Conservation (phyloP, 352 stramenopile species). For the Paralagenidium karlingii region DNA sequence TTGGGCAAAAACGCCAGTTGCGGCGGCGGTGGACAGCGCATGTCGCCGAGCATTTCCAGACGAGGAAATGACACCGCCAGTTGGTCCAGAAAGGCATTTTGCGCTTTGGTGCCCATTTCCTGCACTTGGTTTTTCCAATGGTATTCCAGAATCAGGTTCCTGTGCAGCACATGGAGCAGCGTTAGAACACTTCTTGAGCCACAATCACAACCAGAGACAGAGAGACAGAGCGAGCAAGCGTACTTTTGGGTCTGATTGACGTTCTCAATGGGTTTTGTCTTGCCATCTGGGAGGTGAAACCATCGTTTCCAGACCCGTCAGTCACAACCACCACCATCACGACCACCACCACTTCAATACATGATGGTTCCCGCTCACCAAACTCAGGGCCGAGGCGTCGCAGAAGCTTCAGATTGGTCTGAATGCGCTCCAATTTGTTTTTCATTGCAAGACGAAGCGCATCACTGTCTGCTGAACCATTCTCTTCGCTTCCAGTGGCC, state of each 20-base stretch:
- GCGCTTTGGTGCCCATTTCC: constrained; percentile 72
- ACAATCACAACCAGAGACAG: neutral
- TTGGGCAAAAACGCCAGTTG: constrained; percentile 69
- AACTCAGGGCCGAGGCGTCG: constrained; percentile 76
- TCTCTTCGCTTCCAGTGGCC: constrained; percentile 1
- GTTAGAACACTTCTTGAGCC: neutral
- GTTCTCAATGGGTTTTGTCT: constrained; percentile 78
- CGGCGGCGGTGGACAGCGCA: constrained; percentile 51
- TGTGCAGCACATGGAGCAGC: too few relatives aligned
- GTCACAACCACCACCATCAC: neutral
- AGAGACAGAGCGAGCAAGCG: neutral
- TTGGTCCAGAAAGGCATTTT: constrained; percentile 73
- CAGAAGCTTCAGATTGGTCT: constrained; percentile 78
- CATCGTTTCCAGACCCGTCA: neutral
- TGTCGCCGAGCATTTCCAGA: constrained; percentile 73
- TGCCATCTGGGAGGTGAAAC: constrained; percentile 31
- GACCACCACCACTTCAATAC: neutral
- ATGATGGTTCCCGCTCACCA: constrained; percentile 16
- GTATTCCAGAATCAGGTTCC: constrained; percentile 82
- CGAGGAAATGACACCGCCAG: constrained; percentile 52
- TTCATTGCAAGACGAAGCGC: constrained; percentile 67
- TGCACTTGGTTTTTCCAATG: constrained; percentile 85
- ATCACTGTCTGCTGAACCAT: constrained; percentile 10
- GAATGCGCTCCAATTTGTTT: constrained; percentile 74
- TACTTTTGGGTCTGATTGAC: constrained; percentile 74